A percentile compares a stretch with the other conserved stretches of the same genome.
These are phyloP conservation scores for Mytilinidion resinicola DNA, from an alignment of 495 filamentous ascomycete species.

Conservation along the genomic window DNA sequence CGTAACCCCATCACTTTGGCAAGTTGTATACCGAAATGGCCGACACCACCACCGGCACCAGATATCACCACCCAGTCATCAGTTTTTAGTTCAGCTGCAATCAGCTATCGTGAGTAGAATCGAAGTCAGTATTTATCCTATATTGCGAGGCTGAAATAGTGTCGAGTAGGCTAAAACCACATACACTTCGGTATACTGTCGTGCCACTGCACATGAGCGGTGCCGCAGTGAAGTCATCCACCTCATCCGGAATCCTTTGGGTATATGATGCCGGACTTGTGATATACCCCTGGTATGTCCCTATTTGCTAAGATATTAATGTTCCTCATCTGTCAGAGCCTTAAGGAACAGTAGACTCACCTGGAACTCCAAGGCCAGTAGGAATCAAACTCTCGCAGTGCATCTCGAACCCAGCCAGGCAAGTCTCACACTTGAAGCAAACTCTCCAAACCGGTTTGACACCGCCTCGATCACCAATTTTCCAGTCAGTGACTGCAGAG, in stretches of 20 bases:
- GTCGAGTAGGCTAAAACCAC: neutral
- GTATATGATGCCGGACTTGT: conserved; percentile 40
- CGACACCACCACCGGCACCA: conserved; percentile 11
- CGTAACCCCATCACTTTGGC: neutral
- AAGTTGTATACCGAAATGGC: neutral
- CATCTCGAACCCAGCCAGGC: too few species aligned
- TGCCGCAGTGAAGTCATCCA: conserved; percentile 29
- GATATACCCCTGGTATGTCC: neutral
- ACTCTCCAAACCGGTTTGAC: too few species aligned
- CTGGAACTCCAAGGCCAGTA: too few species aligned
- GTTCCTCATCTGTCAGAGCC: too few species aligned
- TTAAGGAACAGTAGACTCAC: too few species aligned
- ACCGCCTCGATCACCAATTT: too few species aligned
- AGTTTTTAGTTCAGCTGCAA: conserved; percentile 35
- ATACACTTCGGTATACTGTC: neutral
- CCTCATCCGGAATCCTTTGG: conserved; percentile 38
- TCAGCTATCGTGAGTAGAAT: conserved; percentile 19
- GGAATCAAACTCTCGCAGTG: too few species aligned
- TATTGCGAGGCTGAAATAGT: neutral
- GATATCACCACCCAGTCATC: conserved; percentile 42
- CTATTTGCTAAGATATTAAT: neutral
- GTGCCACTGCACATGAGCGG: neutral
- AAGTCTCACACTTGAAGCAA: too few species aligned
- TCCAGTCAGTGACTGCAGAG: too few species aligned
- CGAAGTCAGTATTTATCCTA: neutral